Evolutionary conservation across 352 stramenopile species (phyloP), one percentile per base, ranked within the genome.

Genomic region (Pythium monospermum): DNA sequence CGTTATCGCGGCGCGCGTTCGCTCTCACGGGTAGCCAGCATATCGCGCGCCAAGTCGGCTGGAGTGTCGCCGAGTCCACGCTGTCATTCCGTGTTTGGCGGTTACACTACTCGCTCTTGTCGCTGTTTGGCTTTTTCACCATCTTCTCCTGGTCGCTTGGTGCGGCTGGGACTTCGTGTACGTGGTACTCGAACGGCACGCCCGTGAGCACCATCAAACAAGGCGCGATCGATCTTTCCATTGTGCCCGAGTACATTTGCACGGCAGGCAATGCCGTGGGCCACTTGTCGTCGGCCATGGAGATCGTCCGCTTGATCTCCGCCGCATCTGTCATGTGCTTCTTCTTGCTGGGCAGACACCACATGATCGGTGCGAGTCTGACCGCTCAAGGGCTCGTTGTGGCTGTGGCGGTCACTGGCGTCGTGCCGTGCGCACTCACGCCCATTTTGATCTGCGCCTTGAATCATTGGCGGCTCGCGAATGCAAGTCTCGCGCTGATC

Each of bases 81-180:
- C 39, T 46, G 6, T 32, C 19, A 10, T 46, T 28, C 23, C 39
- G 39, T 11, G 39, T 46, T 6, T 46, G 39, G 39, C 31, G 32
- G 16, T 31, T 53, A 32, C 31, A 33, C 33, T 53, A 53, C 33
- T 10, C 21, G 19, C 22, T 19, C 18, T n/a, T 43, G 21, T 43
- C 10, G 6, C 30, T 30, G 11, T 30, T 53, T 15, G 33, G 45
- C 5, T 43, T 53, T 15, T 41, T 53, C 18, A 53, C 21, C n/a
- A 11, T 53, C 6, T 25, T 53, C 45, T 33, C 31, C 11, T 53
- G 45, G 45, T 22, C 22, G 7, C 31, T 53, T n/a, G 30, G 32
- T 13, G 30, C 45, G 5, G 27, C 45, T 10, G 7, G 22, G n/a
- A 53, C 45, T 6, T 15, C 19, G 31, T 53, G 45, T 19, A 33